Conservation (phyloP, 2,329 filamentous ascomycete genomes). For the Aspergillus pseudoterreus region DNA sequence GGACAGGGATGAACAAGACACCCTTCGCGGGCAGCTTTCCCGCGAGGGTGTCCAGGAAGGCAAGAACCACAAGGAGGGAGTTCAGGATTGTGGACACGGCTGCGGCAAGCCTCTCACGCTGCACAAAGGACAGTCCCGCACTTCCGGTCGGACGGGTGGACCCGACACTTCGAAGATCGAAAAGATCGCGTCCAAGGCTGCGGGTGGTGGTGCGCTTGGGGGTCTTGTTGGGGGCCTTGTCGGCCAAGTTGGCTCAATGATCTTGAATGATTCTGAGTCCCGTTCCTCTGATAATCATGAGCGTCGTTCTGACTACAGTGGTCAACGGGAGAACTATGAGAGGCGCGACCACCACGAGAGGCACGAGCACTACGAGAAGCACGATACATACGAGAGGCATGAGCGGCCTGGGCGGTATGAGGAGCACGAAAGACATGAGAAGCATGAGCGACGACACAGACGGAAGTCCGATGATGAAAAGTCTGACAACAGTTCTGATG, state of each 20-base stretch:
- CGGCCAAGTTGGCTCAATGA: conserved; percentile 53
- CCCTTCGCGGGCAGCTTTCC: conserved; percentile 70
- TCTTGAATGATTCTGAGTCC: conserved; percentile 54
- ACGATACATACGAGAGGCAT: background rate
- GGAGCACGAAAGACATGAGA: background rate
- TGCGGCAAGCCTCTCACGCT: conserved; percentile 77
- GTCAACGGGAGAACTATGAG: background rate
- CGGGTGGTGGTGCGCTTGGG: conserved; percentile 63
- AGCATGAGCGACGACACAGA: background rate
- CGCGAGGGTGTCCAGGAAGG: conserved; percentile 72
- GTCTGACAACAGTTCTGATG: background rate
- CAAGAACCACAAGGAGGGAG: conserved; percentile 81
- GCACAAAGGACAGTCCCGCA: conserved; percentile 51
- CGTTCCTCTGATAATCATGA: background rate
- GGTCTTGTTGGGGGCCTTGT: conserved; percentile 69
- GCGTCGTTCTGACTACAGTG: background rate
- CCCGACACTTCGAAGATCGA: conserved; percentile 36
- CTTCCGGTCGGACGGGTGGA: conserved; percentile 16
- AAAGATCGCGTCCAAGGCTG: conserved; percentile 56
- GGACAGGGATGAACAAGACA: conserved; percentile 58
- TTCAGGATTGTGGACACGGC: conserved; percentile 79
- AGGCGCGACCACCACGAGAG: background rate
- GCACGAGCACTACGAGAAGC: background rate
- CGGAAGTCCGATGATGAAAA: background rate
- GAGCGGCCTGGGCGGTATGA: background rate